Evolutionary conservation across 805 yeast species (phyloP).

Genomic region (Schwanniomyces vanrijiae): DNA sequence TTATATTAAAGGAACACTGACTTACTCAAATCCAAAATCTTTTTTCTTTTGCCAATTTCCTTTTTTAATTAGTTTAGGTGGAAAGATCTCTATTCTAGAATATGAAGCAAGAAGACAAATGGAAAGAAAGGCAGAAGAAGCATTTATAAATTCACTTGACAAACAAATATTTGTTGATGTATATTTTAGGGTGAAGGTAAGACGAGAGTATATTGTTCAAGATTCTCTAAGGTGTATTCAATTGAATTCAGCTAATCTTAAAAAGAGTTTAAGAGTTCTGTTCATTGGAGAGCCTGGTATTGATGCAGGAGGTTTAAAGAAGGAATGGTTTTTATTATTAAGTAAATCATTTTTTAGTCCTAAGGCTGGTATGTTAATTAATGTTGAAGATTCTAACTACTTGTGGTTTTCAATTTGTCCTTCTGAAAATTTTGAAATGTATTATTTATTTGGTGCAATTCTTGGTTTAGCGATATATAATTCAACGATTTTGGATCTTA

Average conservation of each 20-base stretch:
- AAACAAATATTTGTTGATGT: conserved; percentile 62
- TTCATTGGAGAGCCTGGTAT: conserved; percentile 89
- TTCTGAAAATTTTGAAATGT: conserved; percentile 49
- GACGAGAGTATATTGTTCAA: conserved; percentile 63
- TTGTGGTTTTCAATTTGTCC: conserved; percentile 72
- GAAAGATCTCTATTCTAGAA: conserved; percentile 77
- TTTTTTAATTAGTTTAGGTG: conserved; percentile 75
- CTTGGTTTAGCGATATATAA: conserved; percentile 90
- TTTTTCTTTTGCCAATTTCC: conserved; percentile 83
- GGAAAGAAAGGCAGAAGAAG: conserved; percentile 88
- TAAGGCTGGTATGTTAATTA: conserved; percentile 61
- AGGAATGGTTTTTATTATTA: conserved; percentile 88
- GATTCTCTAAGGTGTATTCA: conserved; percentile 74
- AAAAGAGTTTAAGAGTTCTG: conserved; percentile 74
- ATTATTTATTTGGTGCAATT: conserved; percentile 79
- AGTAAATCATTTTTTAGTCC: conserved; percentile 71
- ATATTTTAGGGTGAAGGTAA: conserved; percentile 63
- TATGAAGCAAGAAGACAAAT: conserved; percentile 77
- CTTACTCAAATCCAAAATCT: conserved; percentile 20
- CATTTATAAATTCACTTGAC: conserved; percentile 74
- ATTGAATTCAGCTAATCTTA: conserved; percentile 56
- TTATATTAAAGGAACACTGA: conserved; percentile 45
- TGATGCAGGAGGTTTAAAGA: conserved; percentile 92
- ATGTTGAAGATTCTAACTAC: conserved; percentile 65
- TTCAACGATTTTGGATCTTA: conserved; percentile 79